phyloP scores from a whole-genome alignment of 768 basidiomycete genomes.

The Cystofilobasidium bisporidii region DNA sequence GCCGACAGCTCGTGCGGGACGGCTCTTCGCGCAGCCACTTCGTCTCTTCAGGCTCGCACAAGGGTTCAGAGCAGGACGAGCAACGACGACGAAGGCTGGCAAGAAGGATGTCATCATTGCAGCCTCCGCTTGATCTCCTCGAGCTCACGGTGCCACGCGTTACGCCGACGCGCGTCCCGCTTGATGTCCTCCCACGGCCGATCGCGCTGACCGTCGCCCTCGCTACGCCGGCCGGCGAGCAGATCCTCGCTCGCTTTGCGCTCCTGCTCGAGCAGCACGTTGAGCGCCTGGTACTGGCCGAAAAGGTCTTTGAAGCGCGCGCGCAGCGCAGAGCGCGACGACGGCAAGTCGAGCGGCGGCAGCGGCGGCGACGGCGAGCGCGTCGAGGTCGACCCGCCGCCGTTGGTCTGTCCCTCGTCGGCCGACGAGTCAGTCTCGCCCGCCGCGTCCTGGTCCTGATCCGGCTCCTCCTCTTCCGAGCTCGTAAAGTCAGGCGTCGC shows the following conservation, averaged over 20 bases:
- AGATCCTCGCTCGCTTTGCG: background rate
- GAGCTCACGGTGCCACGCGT: background rate
- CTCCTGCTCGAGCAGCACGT: conserved; percentile 10
- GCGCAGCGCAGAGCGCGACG: background rate
- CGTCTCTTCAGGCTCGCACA: too few species aligned
- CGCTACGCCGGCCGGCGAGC: background rate
- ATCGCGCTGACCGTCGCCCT: background rate
- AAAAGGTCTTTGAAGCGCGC: conserved; percentile 20
- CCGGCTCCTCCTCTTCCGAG: background rate
- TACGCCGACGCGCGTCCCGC: background rate
- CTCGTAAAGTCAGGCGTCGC: conserved; percentile 4
- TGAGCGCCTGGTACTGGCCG: conserved; percentile 11
- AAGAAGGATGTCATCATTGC: too few species aligned
- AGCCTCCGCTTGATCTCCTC: conserved; percentile 1
- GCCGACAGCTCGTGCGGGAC: too few species aligned
- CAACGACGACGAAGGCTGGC: too few species aligned
- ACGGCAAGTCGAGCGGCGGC: conserved; percentile 11
- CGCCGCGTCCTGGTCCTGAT: background rate
- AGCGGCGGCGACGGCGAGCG: conserved; percentile 2
- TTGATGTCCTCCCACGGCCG: conserved; percentile 13
- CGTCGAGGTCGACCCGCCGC: background rate
- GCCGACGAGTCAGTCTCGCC: background rate
- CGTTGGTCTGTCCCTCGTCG: background rate
- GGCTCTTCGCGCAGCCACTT: too few species aligned
- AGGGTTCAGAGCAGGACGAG: too few species aligned